phyloP scores from a whole-genome alignment of 1,284 basidiomycete species.

The Pseudozyma sp. region DNA sequence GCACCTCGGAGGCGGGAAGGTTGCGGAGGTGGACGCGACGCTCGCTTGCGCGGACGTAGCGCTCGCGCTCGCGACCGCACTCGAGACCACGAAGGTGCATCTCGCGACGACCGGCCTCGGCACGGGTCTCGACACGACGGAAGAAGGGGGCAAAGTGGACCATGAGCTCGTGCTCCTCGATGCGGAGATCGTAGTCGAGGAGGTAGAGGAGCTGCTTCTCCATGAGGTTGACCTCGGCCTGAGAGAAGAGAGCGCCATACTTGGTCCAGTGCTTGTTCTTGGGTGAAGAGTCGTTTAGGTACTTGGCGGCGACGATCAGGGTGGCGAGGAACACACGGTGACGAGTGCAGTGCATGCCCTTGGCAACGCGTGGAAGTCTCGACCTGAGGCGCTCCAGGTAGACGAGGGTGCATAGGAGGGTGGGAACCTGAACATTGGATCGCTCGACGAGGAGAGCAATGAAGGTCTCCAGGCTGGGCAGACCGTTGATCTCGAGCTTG shows the following conservation, averaged over 20 bases:
- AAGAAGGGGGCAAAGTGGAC: conserved; percentile 68
- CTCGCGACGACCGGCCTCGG: conserved; percentile 64
- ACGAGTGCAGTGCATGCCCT: conserved; percentile 90
- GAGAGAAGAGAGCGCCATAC: conserved; percentile 79
- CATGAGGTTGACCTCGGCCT: conserved; percentile 86
- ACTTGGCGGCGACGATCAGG: conserved; percentile 95
- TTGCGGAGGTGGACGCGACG: conserved; percentile 62
- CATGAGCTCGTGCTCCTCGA: conserved; percentile 68
- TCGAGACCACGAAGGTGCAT: conserved; percentile 67
- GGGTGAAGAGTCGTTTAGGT: conserved; percentile 87
- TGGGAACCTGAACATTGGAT: conserved; percentile 91
- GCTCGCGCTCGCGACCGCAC: conserved; percentile 64
- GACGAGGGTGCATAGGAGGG: conserved; percentile 89
- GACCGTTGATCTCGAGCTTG: conserved; percentile 70
- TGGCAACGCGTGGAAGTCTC: conserved; percentile 83
- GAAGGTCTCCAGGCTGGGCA: conserved; percentile 87
- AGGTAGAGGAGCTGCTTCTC: conserved; percentile 79
- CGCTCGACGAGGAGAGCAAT: conserved; percentile 84
- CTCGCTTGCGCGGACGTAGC: conserved; percentile 65
- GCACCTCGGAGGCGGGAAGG: conserved; percentile 63
- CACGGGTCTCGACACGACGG: conserved; percentile 63
- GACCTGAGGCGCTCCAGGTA: conserved; percentile 88
- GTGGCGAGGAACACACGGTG: conserved; percentile 95
- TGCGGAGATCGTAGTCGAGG: conserved; percentile 68
- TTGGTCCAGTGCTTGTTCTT: conserved; percentile 84